Evolutionary conservation across 139 green algal species (phyloP).

Genomic region (Chlorella sp.): DNA sequence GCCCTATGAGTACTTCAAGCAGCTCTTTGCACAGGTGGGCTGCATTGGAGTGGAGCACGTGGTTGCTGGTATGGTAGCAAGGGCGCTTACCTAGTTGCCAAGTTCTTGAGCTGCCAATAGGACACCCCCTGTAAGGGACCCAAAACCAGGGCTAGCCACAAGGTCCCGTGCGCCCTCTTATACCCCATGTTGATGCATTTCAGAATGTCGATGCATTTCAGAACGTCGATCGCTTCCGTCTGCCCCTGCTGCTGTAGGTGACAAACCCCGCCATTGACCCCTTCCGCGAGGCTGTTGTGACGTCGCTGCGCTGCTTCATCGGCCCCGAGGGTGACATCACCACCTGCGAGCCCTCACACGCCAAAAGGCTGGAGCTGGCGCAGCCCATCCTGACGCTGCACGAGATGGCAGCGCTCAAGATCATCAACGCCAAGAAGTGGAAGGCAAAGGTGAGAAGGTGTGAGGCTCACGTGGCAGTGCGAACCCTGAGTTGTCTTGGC

Average conservation of each 20-base stretch:
- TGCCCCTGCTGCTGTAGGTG: slow-evolving; percentile 50
- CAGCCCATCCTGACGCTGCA: slow-evolving; percentile 75
- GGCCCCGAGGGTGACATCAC: slow-evolving; percentile 89
- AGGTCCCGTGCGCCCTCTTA: no score
- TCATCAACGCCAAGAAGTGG: slow-evolving; percentile 57
- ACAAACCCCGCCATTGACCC: slow-evolving; percentile 97
- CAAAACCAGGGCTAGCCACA: no score
- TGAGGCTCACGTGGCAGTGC: no score
- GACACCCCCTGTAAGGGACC: no score
- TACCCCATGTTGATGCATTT: no score
- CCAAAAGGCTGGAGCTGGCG: slow-evolving; percentile 51
- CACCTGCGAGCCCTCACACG: slow-evolving; percentile 41
- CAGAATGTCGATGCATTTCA: no score
- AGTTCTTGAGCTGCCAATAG: no score
- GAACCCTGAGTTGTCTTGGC: no score
- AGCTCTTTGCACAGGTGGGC: slow-evolving; percentile 90
- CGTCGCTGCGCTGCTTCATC: slow-evolving; percentile 82
- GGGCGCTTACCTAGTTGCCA: no score
- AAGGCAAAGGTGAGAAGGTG: slow-evolving; percentile 41
- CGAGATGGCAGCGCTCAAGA: slow-evolving; percentile 80
- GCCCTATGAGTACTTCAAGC: slow-evolving; percentile 97
- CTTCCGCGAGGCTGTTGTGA: slow-evolving; percentile 92
- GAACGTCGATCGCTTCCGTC: background rate
- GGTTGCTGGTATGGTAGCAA: no score
- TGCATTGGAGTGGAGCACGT: no score